Base-by-base conservation (phyloP, 2,329 filamentous ascomycete species). In the Neopestalotiopsis clavispora region DNA sequence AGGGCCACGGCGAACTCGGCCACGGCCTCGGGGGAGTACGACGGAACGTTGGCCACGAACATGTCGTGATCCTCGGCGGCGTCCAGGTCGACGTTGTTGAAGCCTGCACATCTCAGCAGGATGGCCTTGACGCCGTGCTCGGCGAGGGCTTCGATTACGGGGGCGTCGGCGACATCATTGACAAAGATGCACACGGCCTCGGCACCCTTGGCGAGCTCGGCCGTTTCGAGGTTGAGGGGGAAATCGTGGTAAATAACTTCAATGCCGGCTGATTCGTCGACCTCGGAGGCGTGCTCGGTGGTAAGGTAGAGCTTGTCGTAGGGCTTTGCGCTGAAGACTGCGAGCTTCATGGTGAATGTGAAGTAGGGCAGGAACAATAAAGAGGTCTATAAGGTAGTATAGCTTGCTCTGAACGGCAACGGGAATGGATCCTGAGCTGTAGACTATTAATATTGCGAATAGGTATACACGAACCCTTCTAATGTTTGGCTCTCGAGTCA, bases 1-100 rank as follows among this genome's bases (percentile, higher is more conserved):
- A 92, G 82, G 1, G 89, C 88, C n/a, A 92, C 85, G 56, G 89
- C 86, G 74, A 91, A 92, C 82, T 92, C 90, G 72, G 90, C 90
- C 2, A 92, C 90, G 2, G 90, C 88, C 77, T 92, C 88, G 69
- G 90, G 90, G 7, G 89, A 90, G 80, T 92, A 92, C 3, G 88
- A 86, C 1, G 90, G 90, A 42, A 92, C 90, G 69, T 90, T 89
- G 72, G 89, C 89, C 59, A 92, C 89, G 74, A 87, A 87, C 71
- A 92, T 79, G 68, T 85, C 85, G 3, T 89, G 83, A 23, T 78
- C 75, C 72, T 84, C 81, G 67, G 90, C 90, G 1, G 83, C 80
- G 20, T 77, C 76, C 28, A 92, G 85, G 75, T 92, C 87, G 69
- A 92, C 86, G 73, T 91, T 89, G 81, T 92, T 91, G 83, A 84